Percentiles rank a stretch among this genome's conserved stretches.
These are phyloP conservation scores for Aureobasidium namibiae DNA, from an alignment of 2,329 filamentous ascomycete species.

Conservation along the genomic window DNA sequence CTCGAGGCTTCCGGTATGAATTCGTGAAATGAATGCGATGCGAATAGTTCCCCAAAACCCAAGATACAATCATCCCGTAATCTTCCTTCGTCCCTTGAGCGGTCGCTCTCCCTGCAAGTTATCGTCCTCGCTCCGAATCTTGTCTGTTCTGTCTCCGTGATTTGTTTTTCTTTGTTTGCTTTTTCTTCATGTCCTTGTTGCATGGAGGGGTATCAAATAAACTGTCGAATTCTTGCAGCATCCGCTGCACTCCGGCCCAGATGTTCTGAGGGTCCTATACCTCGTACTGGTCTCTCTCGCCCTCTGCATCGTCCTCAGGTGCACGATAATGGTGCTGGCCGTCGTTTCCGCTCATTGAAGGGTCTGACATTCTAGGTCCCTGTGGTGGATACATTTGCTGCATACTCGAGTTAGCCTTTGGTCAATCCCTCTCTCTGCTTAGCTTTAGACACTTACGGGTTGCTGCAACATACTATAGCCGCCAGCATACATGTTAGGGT, in stretches of 20 bases:
- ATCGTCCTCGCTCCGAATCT: background rate
- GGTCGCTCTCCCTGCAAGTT: background rate
- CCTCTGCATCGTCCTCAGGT: conserved; percentile 16
- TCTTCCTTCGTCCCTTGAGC: background rate
- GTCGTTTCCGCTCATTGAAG: conserved; percentile 14
- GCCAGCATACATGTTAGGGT: conserved; percentile 67
- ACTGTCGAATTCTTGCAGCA: background rate
- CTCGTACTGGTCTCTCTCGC: conserved; percentile 15
- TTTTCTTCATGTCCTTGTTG: background rate
- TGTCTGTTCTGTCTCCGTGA: background rate
- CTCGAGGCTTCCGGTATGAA: background rate
- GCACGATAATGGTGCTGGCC: conserved; percentile 14
- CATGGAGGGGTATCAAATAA: conserved; percentile 8
- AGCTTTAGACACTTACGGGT: conserved; percentile 51
- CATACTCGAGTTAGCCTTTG: background rate
- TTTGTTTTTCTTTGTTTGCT: background rate
- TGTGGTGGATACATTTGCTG: conserved; percentile 14
- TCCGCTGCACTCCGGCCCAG: no score
- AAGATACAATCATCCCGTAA: background rate
- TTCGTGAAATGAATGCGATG: background rate
- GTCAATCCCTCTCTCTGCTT: background rate
- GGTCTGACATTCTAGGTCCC: conserved; percentile 16
- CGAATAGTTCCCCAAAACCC: background rate
- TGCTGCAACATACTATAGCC: conserved; percentile 74
- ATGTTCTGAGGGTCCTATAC: conserved; percentile 1